phyloP scores from a whole-genome alignment of 257 asterid species.

The Scutellaria minor region DNA sequence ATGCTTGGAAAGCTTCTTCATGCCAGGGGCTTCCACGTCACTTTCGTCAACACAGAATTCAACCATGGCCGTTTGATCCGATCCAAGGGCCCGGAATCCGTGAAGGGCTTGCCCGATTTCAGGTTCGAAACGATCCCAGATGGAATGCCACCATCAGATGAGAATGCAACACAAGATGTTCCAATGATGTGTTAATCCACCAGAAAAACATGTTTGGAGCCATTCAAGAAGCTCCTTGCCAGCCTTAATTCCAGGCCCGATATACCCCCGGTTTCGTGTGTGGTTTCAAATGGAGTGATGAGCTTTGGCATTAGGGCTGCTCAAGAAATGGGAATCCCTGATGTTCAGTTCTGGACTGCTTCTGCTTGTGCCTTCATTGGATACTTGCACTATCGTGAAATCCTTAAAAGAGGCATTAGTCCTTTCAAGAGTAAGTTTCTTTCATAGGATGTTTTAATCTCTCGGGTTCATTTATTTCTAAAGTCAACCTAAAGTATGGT shows the following conservation, averaged over 20 bases:
- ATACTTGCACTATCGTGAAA: constrained; percentile 47
- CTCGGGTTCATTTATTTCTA: too few species aligned
- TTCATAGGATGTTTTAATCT: too few species aligned
- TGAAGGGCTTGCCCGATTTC: constrained; percentile 49
- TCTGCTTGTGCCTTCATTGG: constrained; percentile 55
- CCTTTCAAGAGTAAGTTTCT: constrained; percentile 53
- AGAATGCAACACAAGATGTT: constrained; percentile 51
- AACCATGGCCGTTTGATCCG: constrained; percentile 52
- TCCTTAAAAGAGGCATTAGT: constrained; percentile 42
- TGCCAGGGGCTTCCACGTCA: constrained; percentile 49
- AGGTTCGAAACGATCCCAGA: constrained; percentile 59
- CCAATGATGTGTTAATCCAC: constrained; percentile 38
- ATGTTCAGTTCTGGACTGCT: constrained; percentile 58
- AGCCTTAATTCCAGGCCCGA: constrained; percentile 39
- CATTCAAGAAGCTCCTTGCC: constrained; percentile 43
- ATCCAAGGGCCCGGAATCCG: constrained; percentile 51
- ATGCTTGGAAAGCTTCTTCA: constrained; percentile 52
- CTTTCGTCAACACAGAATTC: constrained; percentile 60
- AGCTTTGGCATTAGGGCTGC: constrained; percentile 55
- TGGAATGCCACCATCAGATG: constrained; percentile 48
- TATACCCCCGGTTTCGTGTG: constrained; percentile 47
- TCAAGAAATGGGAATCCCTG: constrained; percentile 52
- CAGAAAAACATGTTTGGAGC: constrained; percentile 44
- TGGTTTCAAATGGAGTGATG: constrained; percentile 56
- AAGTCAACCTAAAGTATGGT: too few species aligned